A percentile compares a stretch with the other conserved stretches of the same genome.
Evolutionary conservation across 1,139 yeast species (phyloP).

Genomic region (Candida buenavistaensis): DNA sequence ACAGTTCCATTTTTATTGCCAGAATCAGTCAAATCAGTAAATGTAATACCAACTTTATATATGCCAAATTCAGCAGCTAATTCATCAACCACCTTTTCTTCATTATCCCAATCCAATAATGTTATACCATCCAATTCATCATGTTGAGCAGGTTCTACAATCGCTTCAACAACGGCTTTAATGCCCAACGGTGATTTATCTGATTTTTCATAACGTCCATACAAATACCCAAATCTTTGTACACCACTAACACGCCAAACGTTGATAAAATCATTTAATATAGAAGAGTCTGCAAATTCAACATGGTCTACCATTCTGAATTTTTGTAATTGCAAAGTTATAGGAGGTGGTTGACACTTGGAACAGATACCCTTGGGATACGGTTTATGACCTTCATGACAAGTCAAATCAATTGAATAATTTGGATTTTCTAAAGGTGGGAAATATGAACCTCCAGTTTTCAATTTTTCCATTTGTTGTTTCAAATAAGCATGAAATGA

Average conservation of each 20-base stretch:
- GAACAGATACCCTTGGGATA: conserved; percentile 96
- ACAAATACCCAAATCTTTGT: conserved; percentile 83
- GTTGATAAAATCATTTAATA: conserved; percentile 82
- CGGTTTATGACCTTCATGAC: conserved; percentile 83
- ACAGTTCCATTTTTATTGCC: conserved; percentile 89
- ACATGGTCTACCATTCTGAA: conserved; percentile 98
- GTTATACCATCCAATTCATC: conserved; percentile 86
- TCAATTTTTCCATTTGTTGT: conserved; percentile 68
- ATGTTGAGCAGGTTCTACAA: conserved; percentile 89
- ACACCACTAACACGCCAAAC: conserved; percentile 87
- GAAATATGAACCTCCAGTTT: conserved; percentile 66
- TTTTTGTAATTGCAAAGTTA: conserved; percentile 84
- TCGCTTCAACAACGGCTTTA: conserved; percentile 90
- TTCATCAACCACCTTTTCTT: conserved; percentile 52
- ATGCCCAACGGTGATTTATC: conserved; percentile 89
- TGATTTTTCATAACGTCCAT: conserved; percentile 78
- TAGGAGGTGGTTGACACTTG: conserved; percentile 96
- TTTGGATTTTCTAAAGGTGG: conserved; percentile 78
- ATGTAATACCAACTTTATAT: conserved; percentile 75
- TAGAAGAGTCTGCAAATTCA: conserved; percentile 73
- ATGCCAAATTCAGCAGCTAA: conserved; percentile 67
- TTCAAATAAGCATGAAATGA: conserved; percentile 84
- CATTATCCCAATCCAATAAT: conserved; percentile 54
- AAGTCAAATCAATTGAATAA: conserved; percentile 60
- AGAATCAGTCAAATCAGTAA: conserved; percentile 87